A percentile compares a stretch with the other conserved stretches of the same genome.
These are phyloP conservation scores for Colletotrichum sp. DNA, from an alignment of 2,329 filamentous ascomycete species.

Conservation along the genomic window DNA sequence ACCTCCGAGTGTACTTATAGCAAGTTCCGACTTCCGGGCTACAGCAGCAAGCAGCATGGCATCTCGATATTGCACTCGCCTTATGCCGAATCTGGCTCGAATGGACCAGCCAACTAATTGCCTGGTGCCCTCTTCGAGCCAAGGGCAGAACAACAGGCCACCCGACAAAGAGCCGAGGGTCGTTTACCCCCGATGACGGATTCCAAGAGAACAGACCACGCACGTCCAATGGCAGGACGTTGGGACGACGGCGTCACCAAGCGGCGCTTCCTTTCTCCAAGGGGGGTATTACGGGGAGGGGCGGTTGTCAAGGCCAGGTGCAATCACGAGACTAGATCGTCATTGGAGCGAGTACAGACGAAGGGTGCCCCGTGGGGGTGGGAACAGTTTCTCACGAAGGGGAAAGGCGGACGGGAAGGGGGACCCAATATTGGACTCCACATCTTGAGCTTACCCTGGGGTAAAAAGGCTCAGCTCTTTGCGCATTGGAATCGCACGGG, in stretches of 20 bases:
- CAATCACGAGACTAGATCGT: background rate
- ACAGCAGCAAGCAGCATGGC: background rate
- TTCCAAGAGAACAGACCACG: background rate
- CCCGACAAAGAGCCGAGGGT: background rate
- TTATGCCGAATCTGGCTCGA: background rate
- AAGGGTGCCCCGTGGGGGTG: background rate
- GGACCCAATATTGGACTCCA: background rate
- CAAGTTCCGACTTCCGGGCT: background rate
- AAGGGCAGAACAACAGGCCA: background rate
- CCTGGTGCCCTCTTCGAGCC: background rate
- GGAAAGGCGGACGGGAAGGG: background rate
- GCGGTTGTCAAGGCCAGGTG: background rate
- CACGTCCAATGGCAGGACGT: background rate
- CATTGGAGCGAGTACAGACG: conserved; percentile 6
- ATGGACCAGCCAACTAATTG: background rate
- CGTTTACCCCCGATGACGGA: background rate
- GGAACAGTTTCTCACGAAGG: background rate
- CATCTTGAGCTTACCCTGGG: background rate
- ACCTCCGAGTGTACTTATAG: background rate
- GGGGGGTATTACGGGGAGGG: background rate
- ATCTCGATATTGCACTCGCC: background rate
- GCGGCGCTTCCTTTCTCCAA: background rate
- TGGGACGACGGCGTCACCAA: background rate
- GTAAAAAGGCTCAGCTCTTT: background rate
- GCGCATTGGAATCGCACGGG: background rate